Conservation (phyloP, 305 asterid genomes). For the Solanum chacoense region DNA sequence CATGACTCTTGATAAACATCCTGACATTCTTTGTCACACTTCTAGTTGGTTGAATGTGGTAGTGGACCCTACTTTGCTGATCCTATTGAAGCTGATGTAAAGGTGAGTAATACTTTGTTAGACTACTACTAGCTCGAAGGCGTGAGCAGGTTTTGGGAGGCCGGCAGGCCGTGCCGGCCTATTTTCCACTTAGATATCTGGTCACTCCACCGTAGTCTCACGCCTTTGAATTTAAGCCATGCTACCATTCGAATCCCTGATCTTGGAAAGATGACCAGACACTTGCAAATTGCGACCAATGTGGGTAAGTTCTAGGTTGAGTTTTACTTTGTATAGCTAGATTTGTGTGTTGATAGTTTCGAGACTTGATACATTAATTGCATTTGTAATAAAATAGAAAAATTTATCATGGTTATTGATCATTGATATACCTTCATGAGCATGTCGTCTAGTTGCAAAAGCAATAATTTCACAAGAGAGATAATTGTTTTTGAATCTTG, state of each 20-base stretch:
- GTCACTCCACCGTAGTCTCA: not conserved
- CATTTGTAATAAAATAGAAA: too few species aligned
- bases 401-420: too few species aligned
- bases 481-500: too few species aligned
- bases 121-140: not conserved
- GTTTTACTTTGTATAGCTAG: not conserved
- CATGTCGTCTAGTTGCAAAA: too few species aligned
- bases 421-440: too few species aligned
- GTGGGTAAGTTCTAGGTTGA: not conserved
- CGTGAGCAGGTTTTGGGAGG: not conserved
- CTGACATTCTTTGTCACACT: constrained; percentile 55
- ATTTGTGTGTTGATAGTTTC: too few species aligned
- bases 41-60: constrained; percentile 77
- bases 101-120: not conserved
- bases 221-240: not conserved
- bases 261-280: not conserved
- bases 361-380: too few species aligned
- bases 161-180: not conserved
- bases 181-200: not conserved
- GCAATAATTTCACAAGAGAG: too few species aligned
- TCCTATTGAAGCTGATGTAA: not conserved
- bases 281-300: not conserved
- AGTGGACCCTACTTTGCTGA: constrained; percentile 58
- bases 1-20: constrained; percentile 15
- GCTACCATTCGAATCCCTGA: not conserved